Conservation (phyloP, 202 grass and related monocot species). For the Saccharum hybrid region DNA sequence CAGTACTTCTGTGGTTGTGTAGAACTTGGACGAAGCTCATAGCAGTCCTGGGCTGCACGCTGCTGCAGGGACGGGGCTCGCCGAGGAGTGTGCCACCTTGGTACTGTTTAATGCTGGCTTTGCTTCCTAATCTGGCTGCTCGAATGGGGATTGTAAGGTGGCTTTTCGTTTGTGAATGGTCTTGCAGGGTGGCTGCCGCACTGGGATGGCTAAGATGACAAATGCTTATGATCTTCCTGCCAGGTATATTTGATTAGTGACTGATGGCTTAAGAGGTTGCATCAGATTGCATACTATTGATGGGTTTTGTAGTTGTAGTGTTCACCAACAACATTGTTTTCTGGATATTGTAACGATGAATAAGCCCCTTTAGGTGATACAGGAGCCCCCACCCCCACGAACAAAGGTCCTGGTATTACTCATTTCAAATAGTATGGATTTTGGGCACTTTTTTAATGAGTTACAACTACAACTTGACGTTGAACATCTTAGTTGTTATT, state of each 20-base stretch:
- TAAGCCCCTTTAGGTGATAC: not conserved
- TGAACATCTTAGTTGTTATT: not conserved
- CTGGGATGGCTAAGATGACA: slow-evolving; percentile 95
- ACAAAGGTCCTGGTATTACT: not conserved
- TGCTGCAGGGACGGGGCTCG: slow-evolving; percentile 72
- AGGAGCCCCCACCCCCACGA: not conserved
- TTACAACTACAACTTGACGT: not conserved
- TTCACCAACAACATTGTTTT: not conserved
- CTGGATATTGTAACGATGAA: not conserved
- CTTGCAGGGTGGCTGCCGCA: slow-evolving; percentile 84
- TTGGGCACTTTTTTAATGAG: slow-evolving; percentile 1
- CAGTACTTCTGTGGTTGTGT: slow-evolving; percentile 3
- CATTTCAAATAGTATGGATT: not conserved
- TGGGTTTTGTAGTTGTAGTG: not conserved
- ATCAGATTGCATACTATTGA: not conserved
- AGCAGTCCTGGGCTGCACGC: slow-evolving; percentile 84
- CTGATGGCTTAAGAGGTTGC: not conserved
- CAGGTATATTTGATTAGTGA: slow-evolving; percentile 43
- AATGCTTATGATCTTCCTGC: slow-evolving; percentile 91
- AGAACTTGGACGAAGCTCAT: slow-evolving; percentile 96
- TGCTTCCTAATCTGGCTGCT: slow-evolving; percentile 20
- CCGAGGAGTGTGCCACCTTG: slow-evolving; percentile 88
- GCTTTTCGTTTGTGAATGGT: slow-evolving; percentile 36
- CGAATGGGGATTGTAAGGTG: not conserved
- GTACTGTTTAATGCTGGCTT: slow-evolving; percentile 47